Conservation (phyloP, 164 flowering plant genomes). For the Pachysandra terminalis region DNA sequence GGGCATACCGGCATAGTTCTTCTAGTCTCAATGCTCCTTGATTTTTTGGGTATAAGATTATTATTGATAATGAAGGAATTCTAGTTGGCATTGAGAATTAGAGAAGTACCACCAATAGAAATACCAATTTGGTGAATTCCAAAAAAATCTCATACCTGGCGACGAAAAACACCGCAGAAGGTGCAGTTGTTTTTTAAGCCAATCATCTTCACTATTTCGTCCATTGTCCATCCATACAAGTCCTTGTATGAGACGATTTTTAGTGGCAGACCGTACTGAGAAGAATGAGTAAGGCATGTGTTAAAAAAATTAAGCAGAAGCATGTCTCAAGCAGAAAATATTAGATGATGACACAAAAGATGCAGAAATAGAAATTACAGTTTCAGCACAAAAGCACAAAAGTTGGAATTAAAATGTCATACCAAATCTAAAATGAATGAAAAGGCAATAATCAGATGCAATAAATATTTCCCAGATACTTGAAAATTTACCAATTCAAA, state of each 20-base stretch:
- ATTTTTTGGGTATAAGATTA: not conserved
- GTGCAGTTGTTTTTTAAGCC: slow-evolving; percentile 98
- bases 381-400: not conserved
- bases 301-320: not conserved
- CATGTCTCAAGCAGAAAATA: not conserved
- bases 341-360: not conserved
- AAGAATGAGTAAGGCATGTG: slow-evolving; percentile 4
- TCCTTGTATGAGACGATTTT: slow-evolving; percentile 92
- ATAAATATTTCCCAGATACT: not conserved
- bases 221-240: slow-evolving; percentile 99
- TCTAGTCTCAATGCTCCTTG: not conserved
- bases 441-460: not conserved
- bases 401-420: not conserved
- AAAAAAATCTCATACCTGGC: slow-evolving; percentile 56
- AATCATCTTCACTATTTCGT: slow-evolving; percentile 94
- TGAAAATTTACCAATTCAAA: too few relatives aligned
- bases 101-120: not conserved
- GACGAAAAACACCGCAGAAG: slow-evolving; percentile 97
- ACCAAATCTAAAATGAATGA: not conserved
- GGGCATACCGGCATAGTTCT: too few relatives aligned
- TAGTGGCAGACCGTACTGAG: slow-evolving; percentile 87
- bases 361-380: too few relatives aligned
- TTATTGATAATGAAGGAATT: not conserved
- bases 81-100: not conserved
- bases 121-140: too few relatives aligned